Base-by-base conservation (phyloP, 768 basidiomycete genomes). In the Podaxis sp. region DNA sequence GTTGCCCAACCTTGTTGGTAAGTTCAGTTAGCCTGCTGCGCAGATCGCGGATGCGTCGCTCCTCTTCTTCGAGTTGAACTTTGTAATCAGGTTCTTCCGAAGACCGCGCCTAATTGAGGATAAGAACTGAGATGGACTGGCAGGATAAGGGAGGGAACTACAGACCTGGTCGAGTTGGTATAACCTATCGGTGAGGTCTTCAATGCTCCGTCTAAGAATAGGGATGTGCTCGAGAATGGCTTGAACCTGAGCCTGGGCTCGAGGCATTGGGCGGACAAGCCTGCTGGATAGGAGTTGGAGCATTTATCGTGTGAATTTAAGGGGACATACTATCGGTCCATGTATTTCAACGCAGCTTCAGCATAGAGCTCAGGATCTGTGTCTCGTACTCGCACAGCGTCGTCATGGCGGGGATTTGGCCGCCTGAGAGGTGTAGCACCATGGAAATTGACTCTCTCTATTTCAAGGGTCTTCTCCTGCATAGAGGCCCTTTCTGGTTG, bases 281-380 rank as follows among this genome's bases (percentile, higher is more conserved):
- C 78, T 74, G 66, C 76, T 80, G n/a, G 37, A 50, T 60, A 46
- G 19, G 52, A 59, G 38, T 59, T 56, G 64, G 55, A 68, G 60
- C 38, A 59, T n/a, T 22, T 29, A 13, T n/a, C 8, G 19, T 40
- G 3, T 43, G 27, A 24, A 22, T 56, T 8, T 29, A 59, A 25
- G n/a, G 49, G 19, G 24, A 78, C 90, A 70, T 68, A 91, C 90
- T 90, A 93, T 71, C 86, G 83, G 70, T 90, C 87, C 58, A 93
- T 78, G 67, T 87, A 91, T 73, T 87, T 91, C 64, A 90, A 70
- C 0, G 91, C 90, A 8, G 91, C 91, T 63, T 85, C 78, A 0
- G 85, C 88, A 71, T 91, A 92, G 13, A 90, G 79, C 71, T 92
- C 90, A 5, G 91, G 90, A 24, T 90, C 87, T 7, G 82, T 75